These are phyloP conservation scores for Basidioascus undulatus DNA, from an alignment of 768 basidiomycete species.

Conservation along the genomic window DNA sequence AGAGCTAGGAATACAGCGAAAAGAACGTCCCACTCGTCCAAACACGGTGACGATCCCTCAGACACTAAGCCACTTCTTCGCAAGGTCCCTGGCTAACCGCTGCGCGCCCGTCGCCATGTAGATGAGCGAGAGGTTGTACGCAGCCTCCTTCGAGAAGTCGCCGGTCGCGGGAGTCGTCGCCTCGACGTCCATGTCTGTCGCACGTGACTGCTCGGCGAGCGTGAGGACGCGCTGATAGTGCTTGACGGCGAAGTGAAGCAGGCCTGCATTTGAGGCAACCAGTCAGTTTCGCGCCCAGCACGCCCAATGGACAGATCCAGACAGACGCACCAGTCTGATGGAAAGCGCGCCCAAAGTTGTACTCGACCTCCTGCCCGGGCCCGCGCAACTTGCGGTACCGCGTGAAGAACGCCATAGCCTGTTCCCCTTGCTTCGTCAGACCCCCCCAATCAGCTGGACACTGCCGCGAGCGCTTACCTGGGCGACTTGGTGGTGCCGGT, in stretches of 20 bases:
- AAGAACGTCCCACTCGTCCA: too few relatives aligned
- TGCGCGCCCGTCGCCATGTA: constrained; percentile 55
- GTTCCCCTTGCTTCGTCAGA: too few relatives aligned
- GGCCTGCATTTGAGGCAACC: constrained; percentile 24
- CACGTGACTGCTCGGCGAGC: background rate
- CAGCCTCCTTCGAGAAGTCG: constrained; percentile 45
- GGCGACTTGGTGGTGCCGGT: constrained; percentile 65
- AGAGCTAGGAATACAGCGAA: too few relatives aligned
- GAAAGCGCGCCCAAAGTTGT: constrained; percentile 74
- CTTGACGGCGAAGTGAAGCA: constrained; percentile 53
- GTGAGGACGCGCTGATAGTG: constrained; percentile 62
- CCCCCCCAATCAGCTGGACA: background rate
- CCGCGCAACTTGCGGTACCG: constrained; percentile 48
- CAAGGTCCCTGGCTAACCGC: constrained; percentile 41
- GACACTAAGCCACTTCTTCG: constrained; percentile 60
- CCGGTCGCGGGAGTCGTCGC: constrained; percentile 14
- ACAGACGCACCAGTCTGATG: constrained; percentile 55
- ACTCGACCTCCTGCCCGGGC: constrained; percentile 53
- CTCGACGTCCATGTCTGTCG: constrained; percentile 2
- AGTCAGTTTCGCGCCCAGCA: background rate
- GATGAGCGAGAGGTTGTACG: constrained; percentile 66
- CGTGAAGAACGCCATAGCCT: constrained; percentile 66
- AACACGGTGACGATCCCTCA: too few relatives aligned
- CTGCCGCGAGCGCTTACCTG: constrained; percentile 24
- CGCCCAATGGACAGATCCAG: background rate